Base-by-base conservation (phyloP, 177 flowering plant genomes). In the Vitis hybrid region DNA sequence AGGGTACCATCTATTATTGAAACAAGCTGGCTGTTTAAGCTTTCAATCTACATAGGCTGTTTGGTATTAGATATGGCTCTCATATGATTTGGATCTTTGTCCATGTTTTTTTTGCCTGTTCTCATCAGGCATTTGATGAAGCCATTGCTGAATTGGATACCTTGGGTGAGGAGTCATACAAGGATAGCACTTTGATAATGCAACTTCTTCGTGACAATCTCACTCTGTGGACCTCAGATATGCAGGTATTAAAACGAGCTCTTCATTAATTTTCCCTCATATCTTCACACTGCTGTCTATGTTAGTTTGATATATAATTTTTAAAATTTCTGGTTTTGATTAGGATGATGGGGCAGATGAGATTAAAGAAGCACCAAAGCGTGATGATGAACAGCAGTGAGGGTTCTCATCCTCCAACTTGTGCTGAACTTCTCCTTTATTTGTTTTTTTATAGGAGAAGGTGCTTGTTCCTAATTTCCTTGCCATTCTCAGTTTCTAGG, bases 71-170 rank as follows among this genome's bases (percentile, higher is more conserved):
- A 11, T 57, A 23, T 40, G 48, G 1, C 14, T 5, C 26, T 19
- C 19, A 17, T 10, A 3, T 15, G 6, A 40, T 26, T 26, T 40
- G 45, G 45, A 40, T 40, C 45, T 40, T 40, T 40, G 45, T 1
- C 45, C 45, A 40, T 7, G 45, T 40, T 40, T 0, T 51, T 10
- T 45, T 60, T 10, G 50, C 26, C 10, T 4, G 32, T 21, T 65
- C 52, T 45, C 18, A 14, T 30, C 57, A 84, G 87, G 87, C 85
- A 11, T 84, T 84, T 62, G 87, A 84, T 66, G 87, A 84, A 67
- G 87, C 87, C 23, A 84, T 82, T 64, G 84, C 85, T 1, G 85
- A 84, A 74, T 76, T 84, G 67, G 85, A 84, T 68, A 82, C 87
- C 18, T 68, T 84, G 9, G 87, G 87, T 2, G 85, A 84, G 70